Base-by-base conservation (phyloP, 2,329 filamentous ascomycete species). In the Penicillium occitanis region DNA sequence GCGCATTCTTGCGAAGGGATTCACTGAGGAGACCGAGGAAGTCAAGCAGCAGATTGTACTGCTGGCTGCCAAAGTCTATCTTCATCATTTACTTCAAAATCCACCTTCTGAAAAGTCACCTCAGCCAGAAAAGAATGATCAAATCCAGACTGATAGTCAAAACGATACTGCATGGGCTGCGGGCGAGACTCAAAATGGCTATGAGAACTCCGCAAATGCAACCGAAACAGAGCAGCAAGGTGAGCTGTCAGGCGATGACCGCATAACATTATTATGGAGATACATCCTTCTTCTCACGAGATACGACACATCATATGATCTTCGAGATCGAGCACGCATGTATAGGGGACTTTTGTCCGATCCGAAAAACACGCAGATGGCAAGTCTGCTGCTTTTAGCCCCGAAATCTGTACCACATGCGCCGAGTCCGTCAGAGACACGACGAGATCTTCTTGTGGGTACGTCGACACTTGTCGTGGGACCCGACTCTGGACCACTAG, bases 251-350 rank as follows among this genome's bases (percentile, higher is more conserved):
- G 70, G 72, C 64, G 75, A 80, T 44, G 83, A 97, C 71, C 87
- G 90, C 0, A 89, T 96, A 62, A 86, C 88, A 35, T 84, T 88
- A 2, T 82, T 99, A 1, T 99, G 93, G 89, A 87, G 90, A 35
- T 96, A 99, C 72, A 87, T 91, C 25, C 84, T 96, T 33, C 85
- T 94, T 1, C 86, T 99, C 1, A 91, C 91, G 37, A 88, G 95
- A 68, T 99, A 98, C 77, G 95, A 98, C 73, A 92, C 90, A 0
- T 97, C 93, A 0, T 99, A 96, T 78, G 93, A 98, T 74, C 87
- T 99, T 2, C 92, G 95, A 69, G 95, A 98, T 75, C 90, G 95
- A 28, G 89, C 93, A 1, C 88, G 95, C 37, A 86, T 97, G 68
- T 98, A 96, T 81, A 92, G 91, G 69, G 86, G 93, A 0, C 87